Evolutionary conservation across 2,329 filamentous ascomycete species (phyloP).

Genomic region (Phaeomoniella chlamydospora): DNA sequence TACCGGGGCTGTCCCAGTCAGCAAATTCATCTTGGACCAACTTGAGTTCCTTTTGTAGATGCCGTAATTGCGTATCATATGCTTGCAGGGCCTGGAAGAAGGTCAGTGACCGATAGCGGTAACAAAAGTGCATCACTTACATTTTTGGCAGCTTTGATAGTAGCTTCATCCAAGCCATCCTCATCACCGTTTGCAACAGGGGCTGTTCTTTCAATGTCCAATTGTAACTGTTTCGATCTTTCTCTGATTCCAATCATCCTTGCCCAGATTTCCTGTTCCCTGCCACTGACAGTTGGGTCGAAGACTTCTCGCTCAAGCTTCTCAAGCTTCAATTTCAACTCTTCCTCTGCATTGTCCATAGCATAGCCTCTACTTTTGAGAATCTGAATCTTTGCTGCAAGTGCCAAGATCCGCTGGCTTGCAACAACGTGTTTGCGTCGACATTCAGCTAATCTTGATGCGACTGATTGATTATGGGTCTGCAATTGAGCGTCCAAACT

Average conservation of each 20-base stretch:
- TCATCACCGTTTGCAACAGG: constrained; percentile 25
- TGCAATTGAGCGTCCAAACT: constrained; percentile 43
- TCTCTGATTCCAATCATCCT: constrained; percentile 49
- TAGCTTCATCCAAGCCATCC: constrained; percentile 39
- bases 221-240: constrained; percentile 41
- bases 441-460: constrained; percentile 42
- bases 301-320: constrained; percentile 43
- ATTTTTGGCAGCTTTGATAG: constrained; percentile 46
- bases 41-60: constrained; percentile 46
- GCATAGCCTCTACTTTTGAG: constrained; percentile 50
- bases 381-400: constrained; percentile 51
- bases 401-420: constrained; percentile 43
- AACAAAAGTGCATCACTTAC: constrained; percentile 20
- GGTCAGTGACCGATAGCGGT: background rate
- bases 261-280: constrained; percentile 53
- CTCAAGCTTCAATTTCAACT: constrained; percentile 46
- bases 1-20: constrained; percentile 30
- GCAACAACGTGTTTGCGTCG: constrained; percentile 44
- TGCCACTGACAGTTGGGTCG: constrained; percentile 44
- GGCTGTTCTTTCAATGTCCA: constrained; percentile 38
- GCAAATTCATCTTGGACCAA: constrained; percentile 45
- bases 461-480: constrained; percentile 45
- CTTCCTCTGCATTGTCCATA: constrained; percentile 49
- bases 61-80: constrained; percentile 35
- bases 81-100: constrained; percentile 30